A percentile compares a stretch with the other conserved stretches of the same genome.
phyloP scores from a whole-genome alignment of 164 flowering plant genomes.

The Tinospora cordifolia region DNA sequence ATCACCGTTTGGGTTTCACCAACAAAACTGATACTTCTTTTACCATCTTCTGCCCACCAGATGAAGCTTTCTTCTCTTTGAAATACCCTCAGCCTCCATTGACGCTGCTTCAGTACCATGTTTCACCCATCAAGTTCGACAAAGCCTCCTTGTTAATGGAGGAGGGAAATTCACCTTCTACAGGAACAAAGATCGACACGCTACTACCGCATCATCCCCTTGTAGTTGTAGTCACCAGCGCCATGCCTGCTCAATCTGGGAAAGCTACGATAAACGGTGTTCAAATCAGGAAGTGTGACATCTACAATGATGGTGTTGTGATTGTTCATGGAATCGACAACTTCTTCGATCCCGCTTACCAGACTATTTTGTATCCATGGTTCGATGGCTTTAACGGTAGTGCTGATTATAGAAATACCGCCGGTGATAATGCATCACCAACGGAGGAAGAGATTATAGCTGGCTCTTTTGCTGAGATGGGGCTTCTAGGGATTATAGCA shows the following conservation, averaged over 20 bases:
- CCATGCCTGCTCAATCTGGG: not conserved
- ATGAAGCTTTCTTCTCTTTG: not conserved
- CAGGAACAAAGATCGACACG: conserved; percentile 8
- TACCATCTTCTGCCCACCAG: conserved; percentile 11
- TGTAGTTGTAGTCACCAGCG: conserved; percentile 3
- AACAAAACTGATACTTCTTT: not conserved
- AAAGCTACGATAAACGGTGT: conserved; percentile 5
- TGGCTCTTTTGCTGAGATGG: too few relatives aligned
- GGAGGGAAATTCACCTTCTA: not conserved
- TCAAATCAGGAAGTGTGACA: conserved; percentile 8
- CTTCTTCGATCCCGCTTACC: conserved; percentile 11
- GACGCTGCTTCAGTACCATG: conserved; percentile 2
- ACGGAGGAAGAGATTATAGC: too few relatives aligned
- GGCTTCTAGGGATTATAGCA: too few relatives aligned
- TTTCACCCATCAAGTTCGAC: not conserved
- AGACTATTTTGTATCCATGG: conserved; percentile 7
- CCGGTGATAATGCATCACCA: too few relatives aligned
- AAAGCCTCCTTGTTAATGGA: not conserved
- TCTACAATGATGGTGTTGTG: conserved; percentile 8
- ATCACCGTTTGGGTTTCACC: not conserved
- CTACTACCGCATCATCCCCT: conserved; percentile 13
- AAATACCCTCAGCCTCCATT: not conserved
- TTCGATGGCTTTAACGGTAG: too few relatives aligned
- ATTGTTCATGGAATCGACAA: conserved; percentile 13
- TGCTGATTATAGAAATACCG: too few relatives aligned